Base-by-base conservation (phyloP, 2,329 filamentous ascomycete species). In the Botrytis byssoidea region DNA sequence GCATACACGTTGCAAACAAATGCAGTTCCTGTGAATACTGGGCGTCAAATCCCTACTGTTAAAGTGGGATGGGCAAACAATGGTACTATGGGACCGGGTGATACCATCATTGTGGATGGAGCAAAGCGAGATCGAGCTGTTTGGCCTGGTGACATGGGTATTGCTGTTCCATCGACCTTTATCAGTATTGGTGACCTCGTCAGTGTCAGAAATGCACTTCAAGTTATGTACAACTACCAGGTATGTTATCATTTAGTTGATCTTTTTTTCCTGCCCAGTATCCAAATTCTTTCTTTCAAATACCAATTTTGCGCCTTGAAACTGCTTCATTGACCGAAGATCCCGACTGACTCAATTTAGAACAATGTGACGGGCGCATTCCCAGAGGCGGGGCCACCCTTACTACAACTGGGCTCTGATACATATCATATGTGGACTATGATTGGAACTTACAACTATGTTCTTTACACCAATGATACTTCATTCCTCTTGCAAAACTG, bases 391-490 rank as follows among this genome's bases (percentile, higher is more conserved):
- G 77, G 78, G 0, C 77, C 77, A 29, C 77, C 78, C 4, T 66
- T 79, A 18, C 66, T 77, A 9, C 76, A 78, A 51, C 37, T 75
- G 12, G 76, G 80, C 3, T 76, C 79, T 35, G 87, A 86, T 74
- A 90, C 88, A 0, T 90, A 90, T 76, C 88, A 90, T 65, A 84
- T 89, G 78, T 88, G 86, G 83, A 86, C 85, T 1, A 85, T 90
- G 82, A 86, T 90, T 63, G 87, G 88, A 16, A 86, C 86, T 10
- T 88, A 88, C 78, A 88, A 89, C 73, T 90, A 90, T 76, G 83
- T 88, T 59, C 82, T 89, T 2, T 90, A 85, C 76, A 86, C 86
- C 2, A 86, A 86, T 48, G 86, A 90, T 73, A 81, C 85, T 3
- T 80, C 79, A 0, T 89, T 87, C 73, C 79, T 89, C 12, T 74